phyloP scores from a whole-genome alignment of 1,284 basidiomycete genomes.

The Puccinia horiana region DNA sequence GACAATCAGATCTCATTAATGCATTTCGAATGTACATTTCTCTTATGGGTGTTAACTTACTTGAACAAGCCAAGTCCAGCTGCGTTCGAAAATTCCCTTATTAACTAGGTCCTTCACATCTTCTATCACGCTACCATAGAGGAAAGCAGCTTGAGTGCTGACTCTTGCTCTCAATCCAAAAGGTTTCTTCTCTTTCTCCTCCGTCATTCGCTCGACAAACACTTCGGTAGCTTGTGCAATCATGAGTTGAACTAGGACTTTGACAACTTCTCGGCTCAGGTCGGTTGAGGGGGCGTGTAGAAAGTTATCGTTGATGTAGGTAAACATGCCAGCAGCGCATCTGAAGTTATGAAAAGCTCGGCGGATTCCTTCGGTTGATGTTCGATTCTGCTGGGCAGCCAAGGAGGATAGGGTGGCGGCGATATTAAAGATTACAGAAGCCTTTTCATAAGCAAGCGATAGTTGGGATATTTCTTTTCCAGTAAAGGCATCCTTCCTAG shows the following conservation, averaged over 20 bases:
- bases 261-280: slow-evolving; percentile 88
- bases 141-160: slow-evolving; percentile 75
- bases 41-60: slow-evolving; percentile 60
- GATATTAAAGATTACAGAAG: slow-evolving; percentile 95
- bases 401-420: slow-evolving; percentile 89
- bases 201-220: slow-evolving; percentile 84
- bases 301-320: slow-evolving; percentile 99
- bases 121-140: slow-evolving; percentile 78
- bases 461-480: slow-evolving; percentile 89
- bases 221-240: slow-evolving; percentile 94
- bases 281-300: slow-evolving; percentile 97
- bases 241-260: slow-evolving; percentile 81
- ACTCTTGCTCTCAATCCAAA: slow-evolving; percentile 79
- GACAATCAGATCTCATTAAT: not conserved
- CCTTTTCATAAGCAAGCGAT: slow-evolving; percentile 96
- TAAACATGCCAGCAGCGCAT: slow-evolving; percentile 93
- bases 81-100: slow-evolving; percentile 91
- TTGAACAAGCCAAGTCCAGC: slow-evolving; percentile 84
- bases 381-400: slow-evolving; percentile 74
- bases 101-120: slow-evolving; percentile 94
- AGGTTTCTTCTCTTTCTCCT: slow-evolving; percentile 80
- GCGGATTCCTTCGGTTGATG: slow-evolving; percentile 83
- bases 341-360: slow-evolving; percentile 88
- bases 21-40: not conserved
- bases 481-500: slow-evolving; percentile 88